Evolutionary conservation across 768 basidiomycete species (phyloP).

Genomic region (Suillus sp.): DNA sequence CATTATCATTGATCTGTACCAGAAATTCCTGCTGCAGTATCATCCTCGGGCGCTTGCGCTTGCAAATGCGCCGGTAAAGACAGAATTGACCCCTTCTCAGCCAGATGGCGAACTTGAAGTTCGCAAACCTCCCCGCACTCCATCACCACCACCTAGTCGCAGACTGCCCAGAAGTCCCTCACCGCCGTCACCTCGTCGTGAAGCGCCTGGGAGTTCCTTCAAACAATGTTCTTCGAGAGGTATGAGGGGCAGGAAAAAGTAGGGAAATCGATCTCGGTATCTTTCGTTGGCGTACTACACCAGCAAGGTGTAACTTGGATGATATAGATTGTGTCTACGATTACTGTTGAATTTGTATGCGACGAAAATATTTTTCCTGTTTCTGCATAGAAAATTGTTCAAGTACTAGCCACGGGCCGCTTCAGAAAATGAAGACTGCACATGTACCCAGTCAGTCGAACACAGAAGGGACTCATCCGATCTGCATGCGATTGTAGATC

Average conservation of each 20-base stretch:
- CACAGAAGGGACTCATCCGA: background rate
- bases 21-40: constrained; percentile 18
- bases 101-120: background rate
- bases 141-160: too few relatives aligned
- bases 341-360: background rate
- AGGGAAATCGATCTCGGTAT: too few relatives aligned
- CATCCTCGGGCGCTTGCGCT: constrained; percentile 3
- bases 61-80: background rate
- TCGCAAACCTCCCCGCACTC: too few relatives aligned
- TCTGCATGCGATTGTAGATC: background rate
- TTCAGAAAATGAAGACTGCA: background rate
- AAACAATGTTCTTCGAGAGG: too few relatives aligned
- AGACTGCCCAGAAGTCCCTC: background rate
- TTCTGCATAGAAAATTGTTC: background rate
- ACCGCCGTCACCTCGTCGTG: too few relatives aligned
- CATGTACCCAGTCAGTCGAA: background rate
- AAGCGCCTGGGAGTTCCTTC: too few relatives aligned
- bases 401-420: background rate
- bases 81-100: background rate
- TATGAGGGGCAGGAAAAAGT: too few relatives aligned
- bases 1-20: constrained; percentile 25
- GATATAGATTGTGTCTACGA: background rate
- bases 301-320: background rate
- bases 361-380: background rate
- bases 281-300: background rate